Evolutionary conservation across 805 yeast genomes (phyloP), one percentile per base, ranked within the genome.

Genomic region (Naumovozyma dairenensis): DNA sequence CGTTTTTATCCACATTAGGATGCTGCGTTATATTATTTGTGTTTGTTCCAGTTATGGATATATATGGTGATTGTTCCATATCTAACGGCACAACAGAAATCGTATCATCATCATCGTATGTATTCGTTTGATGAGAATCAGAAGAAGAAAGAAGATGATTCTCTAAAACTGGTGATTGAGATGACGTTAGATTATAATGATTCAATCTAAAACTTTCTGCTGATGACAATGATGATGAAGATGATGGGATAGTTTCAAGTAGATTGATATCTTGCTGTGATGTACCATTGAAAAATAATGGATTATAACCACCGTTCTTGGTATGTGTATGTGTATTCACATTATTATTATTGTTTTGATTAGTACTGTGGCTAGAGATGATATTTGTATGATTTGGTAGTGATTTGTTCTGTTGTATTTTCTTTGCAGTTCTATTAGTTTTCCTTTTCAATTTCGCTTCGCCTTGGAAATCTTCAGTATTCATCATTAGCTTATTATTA

Each of bases 351-450:
- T 15, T 27, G n/a, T n/a, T n/a, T n/a, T n/a, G n/a, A n/a, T n/a
- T n/a, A n/a, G n/a, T n/a, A n/a, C 48, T 45, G 1, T 46, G 47
- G 7, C 53, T 50, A 25, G 57, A 53, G 13, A 51, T 52, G 33
- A 48, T 50, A 16, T 55, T 45, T 6, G 51, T 50, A 21, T 45
- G 51, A 7, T 53, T 57, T 19, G 43, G 47, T 16, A 40, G 20
- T 8, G 35, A 35, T 31, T 33, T 35, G 5, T 29, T 30, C 37
- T 37, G 42, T 36, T 50, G 45, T 26, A 49, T 40, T 21, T 55
- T 59, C 9, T 20, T 20, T 20, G 22, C 6, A 7, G 44, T 43
- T 24, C 39, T 36, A 15, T 32, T 42, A 16, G 37, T 37, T 26
- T 42, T 42, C 12, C 42, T 51, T 40, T 24, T 39, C 25, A 42